Base-by-base conservation (phyloP, 1,139 yeast genomes). In the Geotrichum macrosporum region DNA sequence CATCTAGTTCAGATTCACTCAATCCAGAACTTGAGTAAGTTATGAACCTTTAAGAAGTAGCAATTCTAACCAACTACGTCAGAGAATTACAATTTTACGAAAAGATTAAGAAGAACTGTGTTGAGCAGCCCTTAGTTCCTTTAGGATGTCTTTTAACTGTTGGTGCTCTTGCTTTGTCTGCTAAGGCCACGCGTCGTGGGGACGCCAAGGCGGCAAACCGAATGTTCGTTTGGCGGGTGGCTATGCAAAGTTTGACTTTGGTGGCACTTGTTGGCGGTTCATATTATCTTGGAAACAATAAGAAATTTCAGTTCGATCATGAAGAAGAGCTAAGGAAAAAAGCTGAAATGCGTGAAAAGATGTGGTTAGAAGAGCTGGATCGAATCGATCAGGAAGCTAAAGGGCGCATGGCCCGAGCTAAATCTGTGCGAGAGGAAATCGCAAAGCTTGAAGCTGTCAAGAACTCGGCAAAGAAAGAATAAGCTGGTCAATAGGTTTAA, bases 341-440 rank as follows among this genome's bases (percentile, higher is more conserved):
- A 74, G 95, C 97, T 35, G 84, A 83, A 64, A 69, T 78, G 60
- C 80, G 97, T 70, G 96, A 88, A 62, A 73, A 72, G 58, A 64
- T 88, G 58, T 88, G 97, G 97, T 83, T 88, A 55, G 88, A 85
- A 62, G 97, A 88, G 64, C 74, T 88, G 63, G 92, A 88, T 62
- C 77, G 95, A 69, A 76, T 94, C 63, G 96, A 88, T 63, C 75
- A 68, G 6, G 81, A 78, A 50, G 78, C 82, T 49, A 81, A 84
- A 63, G 80, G 52, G 30, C 55, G 64, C 21, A 51, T 54, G 45
- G 54, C 50, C n/a, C 52, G 58, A 16, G 64, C 66, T 5, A 30
- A 42, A 21, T 22, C 33, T 21, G 30, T 44, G 2, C 34, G 50
- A n/a, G 44, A 26, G 13, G 43, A 45, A 30, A 36, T 40, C 22